These are phyloP conservation scores for Psidium guajava DNA, from an alignment of 345 rosid species.

Conservation along the genomic window DNA sequence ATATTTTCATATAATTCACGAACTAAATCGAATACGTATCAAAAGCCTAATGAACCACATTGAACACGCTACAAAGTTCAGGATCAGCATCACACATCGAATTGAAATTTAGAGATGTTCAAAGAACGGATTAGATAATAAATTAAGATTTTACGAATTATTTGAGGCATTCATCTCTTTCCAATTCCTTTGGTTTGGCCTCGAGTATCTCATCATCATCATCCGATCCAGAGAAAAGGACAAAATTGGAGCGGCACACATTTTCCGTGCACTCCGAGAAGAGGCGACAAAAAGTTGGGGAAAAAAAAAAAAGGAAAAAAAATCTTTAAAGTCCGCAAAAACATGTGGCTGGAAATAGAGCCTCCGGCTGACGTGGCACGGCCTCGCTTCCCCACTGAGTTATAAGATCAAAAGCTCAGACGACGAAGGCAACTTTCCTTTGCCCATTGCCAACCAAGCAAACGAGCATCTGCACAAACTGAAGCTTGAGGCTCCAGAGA, in stretches of 20 bases:
- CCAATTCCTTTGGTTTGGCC: too few species aligned
- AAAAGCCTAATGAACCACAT: too few species aligned
- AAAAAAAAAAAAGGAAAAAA: neutral
- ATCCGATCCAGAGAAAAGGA: neutral
- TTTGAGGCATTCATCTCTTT: too few species aligned
- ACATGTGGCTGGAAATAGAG: slow-evolving; percentile 84
- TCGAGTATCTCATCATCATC: too few species aligned
- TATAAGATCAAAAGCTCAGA: slow-evolving; percentile 39
- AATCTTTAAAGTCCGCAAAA: slow-evolving; percentile 61
- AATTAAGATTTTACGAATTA: too few species aligned
- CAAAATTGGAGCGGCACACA: neutral
- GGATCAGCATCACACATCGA: too few species aligned
- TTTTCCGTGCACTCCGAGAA: neutral
- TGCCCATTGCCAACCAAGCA: slow-evolving; percentile 12
- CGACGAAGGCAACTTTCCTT: neutral
- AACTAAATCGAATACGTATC: too few species aligned
- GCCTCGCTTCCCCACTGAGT: slow-evolving; percentile 21
- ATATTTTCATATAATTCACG: too few species aligned
- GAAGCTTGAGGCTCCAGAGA: neutral
- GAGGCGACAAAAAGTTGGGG: neutral
- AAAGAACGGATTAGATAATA: too few species aligned
- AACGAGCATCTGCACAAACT: neutral
- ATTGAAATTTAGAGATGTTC: too few species aligned
- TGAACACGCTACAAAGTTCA: too few species aligned
- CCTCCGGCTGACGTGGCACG: slow-evolving; percentile 65